These are phyloP conservation scores for Suillus luteus DNA, from an alignment of 768 basidiomycete genomes.

Conservation along the genomic window DNA sequence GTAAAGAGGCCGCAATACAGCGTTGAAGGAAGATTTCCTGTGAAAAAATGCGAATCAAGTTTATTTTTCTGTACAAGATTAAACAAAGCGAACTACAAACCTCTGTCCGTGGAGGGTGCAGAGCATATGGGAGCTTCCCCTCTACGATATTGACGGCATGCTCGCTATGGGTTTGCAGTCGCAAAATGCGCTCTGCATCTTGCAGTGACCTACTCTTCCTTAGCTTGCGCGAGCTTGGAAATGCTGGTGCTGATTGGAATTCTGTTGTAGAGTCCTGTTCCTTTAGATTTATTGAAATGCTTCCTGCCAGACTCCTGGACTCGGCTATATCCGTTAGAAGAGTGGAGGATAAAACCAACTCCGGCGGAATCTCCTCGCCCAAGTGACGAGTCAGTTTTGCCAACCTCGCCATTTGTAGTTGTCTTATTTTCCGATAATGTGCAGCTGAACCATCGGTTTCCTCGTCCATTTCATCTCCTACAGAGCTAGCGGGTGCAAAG, in stretches of 20 bases:
- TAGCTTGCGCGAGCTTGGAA: constrained; percentile 12
- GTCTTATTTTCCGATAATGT: constrained; percentile 20
- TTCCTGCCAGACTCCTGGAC: no score
- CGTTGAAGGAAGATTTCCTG: neutral
- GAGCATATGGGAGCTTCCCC: neutral
- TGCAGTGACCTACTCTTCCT: constrained; percentile 36
- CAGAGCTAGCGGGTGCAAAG: constrained; percentile 19
- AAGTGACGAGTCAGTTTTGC: constrained; percentile 41
- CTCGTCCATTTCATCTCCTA: constrained; percentile 9
- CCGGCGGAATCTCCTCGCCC: constrained; percentile 41
- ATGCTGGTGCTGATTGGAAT: constrained; percentile 2
- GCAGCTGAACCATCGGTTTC: constrained; percentile 13
- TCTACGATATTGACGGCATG: no score
- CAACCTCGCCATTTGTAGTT: constrained; percentile 33
- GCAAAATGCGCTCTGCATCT: neutral
- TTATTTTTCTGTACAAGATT: neutral
- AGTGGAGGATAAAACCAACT: constrained; percentile 28
- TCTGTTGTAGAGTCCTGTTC: constrained; percentile 16
- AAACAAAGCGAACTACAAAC: neutral
- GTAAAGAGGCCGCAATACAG: no score
- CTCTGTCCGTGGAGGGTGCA: neutral
- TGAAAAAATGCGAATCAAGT: constrained; percentile 12
- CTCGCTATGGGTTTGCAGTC: neutral
- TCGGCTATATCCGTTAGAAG: neutral
- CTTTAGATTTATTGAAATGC: neutral